A percentile compares a stretch with the other conserved stretches of the same genome.
phyloP scores from a whole-genome alignment of 2,329 filamentous ascomycete genomes.

The Pseudogymnoascus sp. region DNA sequence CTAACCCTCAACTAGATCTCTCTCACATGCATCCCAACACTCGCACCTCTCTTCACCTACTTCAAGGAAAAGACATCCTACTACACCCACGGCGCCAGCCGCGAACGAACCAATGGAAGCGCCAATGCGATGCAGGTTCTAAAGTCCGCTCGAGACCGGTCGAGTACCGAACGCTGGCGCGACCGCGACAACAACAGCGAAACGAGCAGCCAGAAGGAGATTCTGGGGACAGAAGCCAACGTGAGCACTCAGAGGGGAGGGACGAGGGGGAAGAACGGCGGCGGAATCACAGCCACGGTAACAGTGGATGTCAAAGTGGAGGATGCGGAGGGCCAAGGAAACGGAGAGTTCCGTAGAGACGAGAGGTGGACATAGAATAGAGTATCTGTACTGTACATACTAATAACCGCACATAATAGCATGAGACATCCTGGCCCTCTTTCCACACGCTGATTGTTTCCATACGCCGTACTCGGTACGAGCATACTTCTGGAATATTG shows the following conservation, averaged over 20 bases:
- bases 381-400: neutral
- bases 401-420: neutral
- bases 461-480: neutral
- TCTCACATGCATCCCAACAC: constrained; percentile 17
- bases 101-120: neutral
- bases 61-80: constrained; percentile 13
- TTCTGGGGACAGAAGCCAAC: neutral
- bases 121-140: neutral
- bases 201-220: constrained; percentile 12
- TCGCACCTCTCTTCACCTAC: constrained; percentile 16
- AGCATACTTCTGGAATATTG: neutral
- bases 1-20: constrained; percentile 14
- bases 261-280: neutral
- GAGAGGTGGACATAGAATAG: neutral
- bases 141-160: neutral
- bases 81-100: neutral
- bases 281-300: constrained; percentile 1
- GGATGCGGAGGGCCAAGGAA: neutral
- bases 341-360: neutral
- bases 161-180: neutral
- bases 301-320: constrained; percentile 8
- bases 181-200: constrained; percentile 12
- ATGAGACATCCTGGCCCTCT: neutral
- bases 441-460: neutral
- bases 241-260: neutral